Evolutionary conservation across 805 yeast genomes (phyloP), one percentile per base, ranked within the genome.

Genomic region (Metschnikowia colocasiae): DNA sequence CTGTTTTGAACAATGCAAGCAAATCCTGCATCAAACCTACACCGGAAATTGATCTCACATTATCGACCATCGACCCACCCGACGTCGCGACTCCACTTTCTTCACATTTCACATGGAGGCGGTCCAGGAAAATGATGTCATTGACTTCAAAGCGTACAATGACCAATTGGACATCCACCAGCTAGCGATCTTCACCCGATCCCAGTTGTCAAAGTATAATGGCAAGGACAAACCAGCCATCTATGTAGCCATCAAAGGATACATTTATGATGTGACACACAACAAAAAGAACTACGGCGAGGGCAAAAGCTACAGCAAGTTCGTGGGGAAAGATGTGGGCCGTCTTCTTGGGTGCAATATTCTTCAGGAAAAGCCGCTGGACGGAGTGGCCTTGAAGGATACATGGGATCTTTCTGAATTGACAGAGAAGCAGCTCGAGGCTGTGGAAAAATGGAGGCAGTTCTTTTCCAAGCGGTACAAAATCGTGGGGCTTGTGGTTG

Each of bases 321-420:
- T 88, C 35, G 87, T 82, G 8, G 96, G 92, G 4, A 80, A 78
- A 52, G 96, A 88, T 55, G 87, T 87, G 19, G 79, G 87, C 29
- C 69, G 94, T 48, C 85, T 92, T 2, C 68, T 88, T 45, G 96
- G 87, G 1, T 78, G 82, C 57, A 82, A 87, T 45, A 76, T 59
- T 41, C 56, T 69, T 23, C 58, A 55, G 35, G 46, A 67, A 39
- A 56, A 53, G 25, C 52, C 46, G 19, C 45, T 48, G 9, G 54
- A 47, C 15, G 51, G 50, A 6, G 76, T 78, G 1, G 62, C 66
- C 3, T 66, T 33, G 36, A 52, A 43, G 20, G 50, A 48, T 15
- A 60, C 81, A 18, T 79, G 82, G 78, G 77, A 75, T 50, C 73
- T 70, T 25, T 71, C 73, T 1, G 75, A 66, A 19, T 73, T 88